Conservation (phyloP, 202 grass and related monocot genomes). For the Panicum hallii region DNA sequence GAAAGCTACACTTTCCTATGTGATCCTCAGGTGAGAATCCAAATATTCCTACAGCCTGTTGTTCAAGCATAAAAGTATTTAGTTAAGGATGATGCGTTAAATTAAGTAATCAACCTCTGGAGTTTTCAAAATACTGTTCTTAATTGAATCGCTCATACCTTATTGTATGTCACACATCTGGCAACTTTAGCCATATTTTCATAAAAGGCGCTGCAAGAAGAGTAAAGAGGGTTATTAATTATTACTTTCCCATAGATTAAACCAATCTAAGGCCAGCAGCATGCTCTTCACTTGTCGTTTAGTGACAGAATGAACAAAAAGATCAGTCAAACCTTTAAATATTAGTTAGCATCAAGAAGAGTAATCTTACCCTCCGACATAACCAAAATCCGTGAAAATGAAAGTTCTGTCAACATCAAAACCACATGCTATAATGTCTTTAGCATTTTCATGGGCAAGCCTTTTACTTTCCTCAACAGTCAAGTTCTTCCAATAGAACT, state of each 20-base stretch:
- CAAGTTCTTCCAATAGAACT: conserved; percentile 88
- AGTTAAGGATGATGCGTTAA: conserved; percentile 32
- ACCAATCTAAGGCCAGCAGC: conserved; percentile 3
- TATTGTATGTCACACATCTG: conserved; percentile 91
- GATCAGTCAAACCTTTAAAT: neutral
- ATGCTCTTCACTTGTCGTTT: neutral
- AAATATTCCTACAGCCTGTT: conserved; percentile 90
- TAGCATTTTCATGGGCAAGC: conserved; percentile 94
- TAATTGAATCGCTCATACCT: conserved; percentile 58
- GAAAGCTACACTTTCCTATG: conserved; percentile 93
- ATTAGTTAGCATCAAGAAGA: neutral
- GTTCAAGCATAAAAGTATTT: conserved; percentile 11
- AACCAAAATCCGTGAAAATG: conserved; percentile 89
- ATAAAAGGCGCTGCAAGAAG: conserved; percentile 75
- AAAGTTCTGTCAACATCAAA: conserved; percentile 92
- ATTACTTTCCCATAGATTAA: conserved; percentile 3
- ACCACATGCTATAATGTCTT: conserved; percentile 97
- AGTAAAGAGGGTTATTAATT: conserved; percentile 1
- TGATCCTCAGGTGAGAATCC: conserved; percentile 89
- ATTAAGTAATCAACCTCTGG: conserved; percentile 5
- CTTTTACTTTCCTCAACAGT: conserved; percentile 80
- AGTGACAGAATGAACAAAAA: neutral
- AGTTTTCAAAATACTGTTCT: conserved; percentile 20
- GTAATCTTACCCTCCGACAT: conserved; percentile 72
- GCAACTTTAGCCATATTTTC: conserved; percentile 86